Evolutionary conservation across 2,329 filamentous ascomycete species (phyloP).

Genomic region (Pezicula neosporulosa): DNA sequence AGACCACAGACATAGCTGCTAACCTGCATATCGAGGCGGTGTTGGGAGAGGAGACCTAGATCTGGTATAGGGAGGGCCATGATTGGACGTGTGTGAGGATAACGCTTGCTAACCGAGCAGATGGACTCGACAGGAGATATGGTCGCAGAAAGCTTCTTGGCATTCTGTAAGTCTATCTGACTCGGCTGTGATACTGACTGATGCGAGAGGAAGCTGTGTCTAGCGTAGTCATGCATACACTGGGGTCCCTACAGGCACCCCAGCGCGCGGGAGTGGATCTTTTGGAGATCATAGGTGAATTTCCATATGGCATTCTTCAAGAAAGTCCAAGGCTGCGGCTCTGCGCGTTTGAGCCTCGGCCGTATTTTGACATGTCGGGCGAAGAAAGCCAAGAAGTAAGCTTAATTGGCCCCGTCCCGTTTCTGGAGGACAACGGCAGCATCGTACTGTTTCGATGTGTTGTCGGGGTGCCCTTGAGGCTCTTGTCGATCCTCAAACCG

Average conservation of each 20-base stretch:
- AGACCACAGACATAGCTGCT: background rate
- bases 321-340: slow-evolving; percentile 16
- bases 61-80: slow-evolving; percentile 6
- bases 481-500: slow-evolving; percentile 19
- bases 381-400: background rate
- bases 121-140: background rate
- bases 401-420: slow-evolving; percentile 13
- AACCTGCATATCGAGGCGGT: slow-evolving; percentile 3
- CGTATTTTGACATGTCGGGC: background rate
- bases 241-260: slow-evolving; percentile 1
- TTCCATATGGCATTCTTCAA: background rate
- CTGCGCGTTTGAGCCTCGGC: slow-evolving; percentile 20
- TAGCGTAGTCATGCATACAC: slow-evolving; percentile 2
- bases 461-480: slow-evolving; percentile 3
- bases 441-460: background rate
- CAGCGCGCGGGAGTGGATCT: slow-evolving; percentile 5
- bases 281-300: slow-evolving; percentile 7
- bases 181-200: background rate
- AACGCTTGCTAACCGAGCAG: background rate
- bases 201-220: background rate
- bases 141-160: background rate
- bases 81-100: slow-evolving; percentile 8
- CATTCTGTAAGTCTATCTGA: background rate
- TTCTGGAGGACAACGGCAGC: background rate
- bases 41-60: slow-evolving; percentile 1